Evolutionary conservation across 2,329 filamentous ascomycete species (phyloP), one percentile per base, ranked within the genome.

Genomic region (Helotiales sp.): DNA sequence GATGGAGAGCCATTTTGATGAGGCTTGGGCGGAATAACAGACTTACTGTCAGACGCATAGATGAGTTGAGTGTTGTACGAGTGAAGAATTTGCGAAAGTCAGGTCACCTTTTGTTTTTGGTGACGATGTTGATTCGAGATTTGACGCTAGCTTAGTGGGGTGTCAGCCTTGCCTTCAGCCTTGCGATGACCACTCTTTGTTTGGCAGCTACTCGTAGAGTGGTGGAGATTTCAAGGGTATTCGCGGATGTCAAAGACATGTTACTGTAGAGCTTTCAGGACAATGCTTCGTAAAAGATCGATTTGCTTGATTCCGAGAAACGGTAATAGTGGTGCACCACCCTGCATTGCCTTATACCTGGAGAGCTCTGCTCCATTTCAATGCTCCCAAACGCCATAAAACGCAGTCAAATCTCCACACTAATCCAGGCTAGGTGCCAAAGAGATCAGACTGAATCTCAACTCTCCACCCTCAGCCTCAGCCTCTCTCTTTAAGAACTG

Each of bases 401-500:
- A 47, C 50, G 40, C 58, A 61, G n/a, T n/a, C n/a, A n/a, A n/a
- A n/a, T n/a, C n/a, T n/a, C n/a, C n/a, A n/a, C n/a, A n/a, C n/a
- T 20, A 66, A 40, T 66, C 64, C 24, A 66, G 43, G 50, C 64
- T 63, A 28, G 61, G 61, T 28, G 73, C 74, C 61, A 76, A 63
- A 2, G 73, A 68, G 30, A 76, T 73, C 65, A 76, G 60, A 62
- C 75, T 77, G 57, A 77, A 77, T 37, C 75, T 72, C 66, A 76
- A 37, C 45, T 77, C 75, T 11, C 71, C 74, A 24, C 69, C 70
- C 3, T 70, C 71, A 47, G 60, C 52, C 32, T 73, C 71, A 20
- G 64, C 72, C 57, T 76, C 75, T 52, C 74, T 69, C 63, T 72
- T 72, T 49, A 76, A 50, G 60, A 76, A 89, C 84, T 1, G 71